phyloP scores from a whole-genome alignment of 169 alveolate species.

The Babesia sp. region DNA sequence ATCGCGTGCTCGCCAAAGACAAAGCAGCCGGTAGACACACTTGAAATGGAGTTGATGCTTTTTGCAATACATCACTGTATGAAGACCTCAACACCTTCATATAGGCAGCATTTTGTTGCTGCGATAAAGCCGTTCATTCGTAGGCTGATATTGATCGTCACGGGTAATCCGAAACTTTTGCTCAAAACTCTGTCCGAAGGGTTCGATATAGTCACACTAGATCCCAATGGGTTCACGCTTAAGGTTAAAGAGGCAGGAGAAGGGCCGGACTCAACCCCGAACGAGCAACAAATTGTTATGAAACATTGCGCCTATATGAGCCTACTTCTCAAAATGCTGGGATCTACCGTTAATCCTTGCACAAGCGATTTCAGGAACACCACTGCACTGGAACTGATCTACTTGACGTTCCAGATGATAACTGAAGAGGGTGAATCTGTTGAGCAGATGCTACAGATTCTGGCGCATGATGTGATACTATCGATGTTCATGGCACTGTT shows the following conservation, averaged over 20 bases:
- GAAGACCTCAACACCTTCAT: slow-evolving; percentile 41
- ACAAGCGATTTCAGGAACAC: slow-evolving; percentile 41
- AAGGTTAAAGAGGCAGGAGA: neutral
- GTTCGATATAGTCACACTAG: neutral
- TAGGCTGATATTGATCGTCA: slow-evolving; percentile 3
- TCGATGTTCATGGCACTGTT: slow-evolving; percentile 22
- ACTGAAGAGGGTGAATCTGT: neutral
- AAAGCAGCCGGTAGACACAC: slow-evolving; percentile 1
- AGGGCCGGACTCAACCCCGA: neutral
- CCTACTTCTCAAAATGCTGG: slow-evolving; percentile 2
- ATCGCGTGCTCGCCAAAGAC: slow-evolving; percentile 30
- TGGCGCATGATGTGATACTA: neutral
- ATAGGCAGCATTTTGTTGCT: slow-evolving; percentile 41
- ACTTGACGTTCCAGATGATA: slow-evolving; percentile 10
- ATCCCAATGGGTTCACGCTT: neutral
- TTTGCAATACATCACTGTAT: slow-evolving; percentile 31
- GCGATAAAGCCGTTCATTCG: slow-evolving; percentile 41
- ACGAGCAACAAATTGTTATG: neutral
- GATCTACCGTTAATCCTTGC: slow-evolving; percentile 39
- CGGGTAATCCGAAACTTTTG: neutral
- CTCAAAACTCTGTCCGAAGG: neutral
- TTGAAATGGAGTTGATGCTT: slow-evolving; percentile 29
- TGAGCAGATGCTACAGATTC: neutral
- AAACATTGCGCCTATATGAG: slow-evolving; percentile 21
- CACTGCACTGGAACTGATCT: slow-evolving; percentile 24